phyloP scores from a whole-genome alignment of 164 flowering plant genomes.

The Dillenia suffruticosa region DNA sequence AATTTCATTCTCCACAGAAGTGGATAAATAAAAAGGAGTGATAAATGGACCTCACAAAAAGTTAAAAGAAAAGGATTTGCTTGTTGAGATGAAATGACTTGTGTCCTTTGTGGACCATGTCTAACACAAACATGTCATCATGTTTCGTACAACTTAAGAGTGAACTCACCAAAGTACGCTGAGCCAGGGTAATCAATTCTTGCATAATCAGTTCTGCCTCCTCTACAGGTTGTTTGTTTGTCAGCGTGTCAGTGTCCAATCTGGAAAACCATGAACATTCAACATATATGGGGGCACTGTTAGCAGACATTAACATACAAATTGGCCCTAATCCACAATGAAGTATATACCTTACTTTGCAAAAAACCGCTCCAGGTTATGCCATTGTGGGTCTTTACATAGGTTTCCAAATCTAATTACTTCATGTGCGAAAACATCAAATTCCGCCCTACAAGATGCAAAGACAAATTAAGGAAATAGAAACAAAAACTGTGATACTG shows the following conservation, averaged over 20 bases:
- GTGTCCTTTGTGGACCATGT: no score
- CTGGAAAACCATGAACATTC: slow-evolving; percentile 22
- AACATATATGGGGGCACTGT: slow-evolving; percentile 2
- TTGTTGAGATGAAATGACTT: no score
- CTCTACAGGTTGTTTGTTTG: slow-evolving; percentile 22
- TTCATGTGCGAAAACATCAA: slow-evolving; percentile 46
- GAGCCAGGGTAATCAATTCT: slow-evolving; percentile 44
- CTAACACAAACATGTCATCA: no score
- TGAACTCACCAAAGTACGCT: slow-evolving; percentile 53
- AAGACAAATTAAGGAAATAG: neutral
- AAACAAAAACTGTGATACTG: neutral
- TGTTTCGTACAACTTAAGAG: no score
- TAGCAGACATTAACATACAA: slow-evolving; percentile 5
- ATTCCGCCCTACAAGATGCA: slow-evolving; percentile 44
- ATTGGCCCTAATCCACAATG: neutral
- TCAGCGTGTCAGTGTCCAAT: slow-evolving; percentile 28
- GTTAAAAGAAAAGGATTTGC: no score
- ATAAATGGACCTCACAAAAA: no score
- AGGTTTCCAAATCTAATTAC: slow-evolving; percentile 58
- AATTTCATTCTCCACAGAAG: no score
- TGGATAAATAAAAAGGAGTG: no score
- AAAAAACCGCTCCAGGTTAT: slow-evolving; percentile 52
- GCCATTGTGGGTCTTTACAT: slow-evolving; percentile 75
- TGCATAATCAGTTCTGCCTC: slow-evolving; percentile 46
- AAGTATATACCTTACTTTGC: slow-evolving; percentile 25